phyloP scores from a whole-genome alignment of 2,329 filamentous ascomycete species.

The Colletotrichum sp. region DNA sequence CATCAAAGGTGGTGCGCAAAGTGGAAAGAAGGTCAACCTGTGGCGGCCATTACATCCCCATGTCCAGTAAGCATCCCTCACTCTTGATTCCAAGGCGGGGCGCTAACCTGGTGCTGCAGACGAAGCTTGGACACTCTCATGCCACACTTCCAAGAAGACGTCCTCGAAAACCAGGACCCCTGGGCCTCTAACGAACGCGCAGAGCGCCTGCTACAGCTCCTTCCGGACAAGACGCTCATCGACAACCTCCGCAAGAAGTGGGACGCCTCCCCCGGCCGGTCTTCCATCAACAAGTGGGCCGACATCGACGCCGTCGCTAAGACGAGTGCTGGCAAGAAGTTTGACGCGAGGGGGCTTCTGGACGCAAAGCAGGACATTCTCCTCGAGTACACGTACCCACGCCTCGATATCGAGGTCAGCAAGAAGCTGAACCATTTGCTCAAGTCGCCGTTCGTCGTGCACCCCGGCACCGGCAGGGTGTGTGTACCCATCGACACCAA shows the following conservation, averaged over 20 bases:
- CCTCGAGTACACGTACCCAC: constrained; percentile 96
- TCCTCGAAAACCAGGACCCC: constrained; percentile 85
- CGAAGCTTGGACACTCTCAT: constrained; percentile 87
- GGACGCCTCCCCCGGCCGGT: constrained; percentile 80
- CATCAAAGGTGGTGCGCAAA: constrained; percentile 83
- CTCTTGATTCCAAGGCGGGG: neutral
- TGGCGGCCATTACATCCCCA: constrained; percentile 90
- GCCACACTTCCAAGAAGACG: constrained; percentile 81
- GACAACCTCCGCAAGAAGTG: constrained; percentile 88
- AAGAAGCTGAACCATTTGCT: constrained; percentile 98
- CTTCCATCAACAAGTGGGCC: constrained; percentile 85
- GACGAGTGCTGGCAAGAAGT: constrained; percentile 71
- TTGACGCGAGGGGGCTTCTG: constrained; percentile 76
- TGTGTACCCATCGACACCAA: constrained; percentile 91
- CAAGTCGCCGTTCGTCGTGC: constrained; percentile 95
- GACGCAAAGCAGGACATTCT: constrained; percentile 97
- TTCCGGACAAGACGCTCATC: constrained; percentile 80
- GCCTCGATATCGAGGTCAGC: constrained; percentile 94
- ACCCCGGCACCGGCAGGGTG: constrained; percentile 90
- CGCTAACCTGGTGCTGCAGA: constrained; percentile 40
- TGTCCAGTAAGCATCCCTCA: constrained; percentile 61
- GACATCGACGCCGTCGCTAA: constrained; percentile 90
- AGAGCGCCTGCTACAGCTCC: constrained; percentile 79
- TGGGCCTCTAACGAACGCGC: constrained; percentile 75
- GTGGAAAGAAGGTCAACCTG: constrained; percentile 85